Conservation (phyloP, 1,139 yeast species). For the Hansenula sp. region DNA sequence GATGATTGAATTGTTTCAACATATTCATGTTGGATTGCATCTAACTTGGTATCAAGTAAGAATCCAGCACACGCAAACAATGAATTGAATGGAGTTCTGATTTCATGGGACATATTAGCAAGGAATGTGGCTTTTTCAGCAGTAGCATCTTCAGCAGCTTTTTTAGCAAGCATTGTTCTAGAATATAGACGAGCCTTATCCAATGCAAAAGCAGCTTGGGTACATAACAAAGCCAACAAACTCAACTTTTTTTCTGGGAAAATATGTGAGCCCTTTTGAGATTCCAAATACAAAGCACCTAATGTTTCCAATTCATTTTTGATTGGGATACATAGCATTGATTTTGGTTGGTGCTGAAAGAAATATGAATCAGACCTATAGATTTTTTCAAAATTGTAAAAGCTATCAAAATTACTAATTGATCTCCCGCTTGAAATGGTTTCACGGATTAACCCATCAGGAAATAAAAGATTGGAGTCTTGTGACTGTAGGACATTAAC, state of each 20-base stretch:
- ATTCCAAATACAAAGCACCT: constrained; percentile 50
- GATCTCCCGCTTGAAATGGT: constrained; percentile 38
- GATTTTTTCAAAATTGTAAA: constrained; percentile 32
- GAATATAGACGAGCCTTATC: constrained; percentile 45
- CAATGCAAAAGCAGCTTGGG: constrained; percentile 53
- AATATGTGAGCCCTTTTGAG: constrained; percentile 24
- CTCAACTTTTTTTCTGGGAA: constrained; percentile 37
- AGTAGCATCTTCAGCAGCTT: constrained; percentile 57
- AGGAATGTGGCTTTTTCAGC: constrained; percentile 55
- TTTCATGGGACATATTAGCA: constrained; percentile 62
- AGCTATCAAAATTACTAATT: constrained; percentile 37
- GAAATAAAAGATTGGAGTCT: constrained; percentile 36
- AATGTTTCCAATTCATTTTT: constrained; percentile 38
- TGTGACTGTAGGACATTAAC: constrained; percentile 10
- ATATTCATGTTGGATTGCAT: constrained; percentile 46
- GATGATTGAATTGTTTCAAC: constrained; percentile 52
- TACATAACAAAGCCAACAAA: constrained; percentile 42
- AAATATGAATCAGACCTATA: constrained; percentile 42
- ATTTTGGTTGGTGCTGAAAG: constrained; percentile 31
- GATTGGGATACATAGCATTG: constrained; percentile 46
- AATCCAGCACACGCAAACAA: constrained; percentile 52
- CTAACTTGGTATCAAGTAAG: constrained; percentile 45
- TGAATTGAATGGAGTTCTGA: constrained; percentile 57
- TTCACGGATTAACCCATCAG: constrained; percentile 38
- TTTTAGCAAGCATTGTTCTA: constrained; percentile 50